phyloP scores from a whole-genome alignment of 2,329 filamentous ascomycete genomes.

The Cladobotryum protrusum region DNA sequence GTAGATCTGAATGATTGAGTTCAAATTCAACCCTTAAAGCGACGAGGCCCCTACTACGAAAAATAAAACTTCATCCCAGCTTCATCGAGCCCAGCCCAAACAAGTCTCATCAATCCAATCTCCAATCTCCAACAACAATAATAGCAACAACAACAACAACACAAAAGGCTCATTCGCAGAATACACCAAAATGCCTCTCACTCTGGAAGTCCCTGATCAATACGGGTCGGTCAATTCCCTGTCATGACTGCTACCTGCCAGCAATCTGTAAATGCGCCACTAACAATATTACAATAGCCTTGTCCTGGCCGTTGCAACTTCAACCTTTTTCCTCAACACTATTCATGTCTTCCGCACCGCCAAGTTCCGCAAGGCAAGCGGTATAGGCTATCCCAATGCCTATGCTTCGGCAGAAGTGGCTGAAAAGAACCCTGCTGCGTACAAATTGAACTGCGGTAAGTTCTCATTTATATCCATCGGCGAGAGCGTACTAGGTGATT shows the following conservation, averaged over 20 bases:
- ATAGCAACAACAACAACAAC: too few relatives aligned
- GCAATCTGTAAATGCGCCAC: not conserved
- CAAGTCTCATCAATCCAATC: not conserved
- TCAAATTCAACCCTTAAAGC: too few relatives aligned
- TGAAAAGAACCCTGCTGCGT: constrained; percentile 47
- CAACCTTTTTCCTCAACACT: constrained; percentile 52
- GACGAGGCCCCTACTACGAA: not conserved
- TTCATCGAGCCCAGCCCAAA: not conserved
- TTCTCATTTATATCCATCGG: constrained; percentile 1
- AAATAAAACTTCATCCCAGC: not conserved
- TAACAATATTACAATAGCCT: constrained; percentile 39
- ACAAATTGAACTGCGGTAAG: constrained; percentile 57
- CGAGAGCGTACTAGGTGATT: not conserved
- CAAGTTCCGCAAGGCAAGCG: constrained; percentile 44
- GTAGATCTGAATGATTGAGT: too few relatives aligned
- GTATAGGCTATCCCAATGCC: constrained; percentile 49
- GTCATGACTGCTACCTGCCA: not conserved
- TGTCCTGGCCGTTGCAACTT: constrained; percentile 52
- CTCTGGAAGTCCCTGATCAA: constrained; percentile 40
- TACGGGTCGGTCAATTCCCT: constrained; percentile 40
- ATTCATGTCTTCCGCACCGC: constrained; percentile 45
- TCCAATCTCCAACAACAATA: too few relatives aligned
- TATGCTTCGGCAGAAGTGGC: constrained; percentile 52
- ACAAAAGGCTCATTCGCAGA: not conserved
- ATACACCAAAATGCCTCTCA: constrained; percentile 34